Percentiles rank a stretch among this genome's conserved stretches.
phyloP scores from a whole-genome alignment of 192 early-diverging fungal genomes.

The Diversispora eburnea region DNA sequence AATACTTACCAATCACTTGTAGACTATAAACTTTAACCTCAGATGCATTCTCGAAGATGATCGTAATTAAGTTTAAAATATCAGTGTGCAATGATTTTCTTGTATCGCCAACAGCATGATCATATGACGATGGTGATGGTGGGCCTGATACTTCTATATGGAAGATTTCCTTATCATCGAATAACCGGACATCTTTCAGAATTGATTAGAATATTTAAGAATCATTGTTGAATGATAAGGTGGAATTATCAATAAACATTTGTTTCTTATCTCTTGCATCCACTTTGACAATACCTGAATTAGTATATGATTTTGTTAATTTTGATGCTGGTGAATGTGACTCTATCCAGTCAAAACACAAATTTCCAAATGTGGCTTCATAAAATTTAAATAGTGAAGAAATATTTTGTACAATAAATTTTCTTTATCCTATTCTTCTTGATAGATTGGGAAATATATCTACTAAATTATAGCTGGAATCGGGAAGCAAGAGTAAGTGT shows the following conservation, averaged over 20 bases:
- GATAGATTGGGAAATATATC: background rate
- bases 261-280: background rate
- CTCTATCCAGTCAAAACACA: conserved; percentile 26
- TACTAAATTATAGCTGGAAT: conserved; percentile 15
- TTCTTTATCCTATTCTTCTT: background rate
- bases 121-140: background rate
- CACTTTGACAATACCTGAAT: conserved; percentile 9
- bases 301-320: conserved; percentile 17
- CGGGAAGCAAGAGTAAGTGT: background rate
- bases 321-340: conserved; percentile 7
- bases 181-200: background rate
- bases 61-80: background rate
- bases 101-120: conserved; percentile 6
- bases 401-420: background rate
- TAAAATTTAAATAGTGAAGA: conserved; percentile 24
- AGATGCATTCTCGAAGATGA: background rate
- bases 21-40: background rate
- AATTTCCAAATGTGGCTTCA: conserved; percentile 8
- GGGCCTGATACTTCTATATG: conserved; percentile 21
- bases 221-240: background rate
- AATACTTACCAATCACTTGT: background rate
- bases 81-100: conserved; percentile 2
- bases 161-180: background rate
- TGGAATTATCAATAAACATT: background rate
- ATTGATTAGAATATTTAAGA: background rate